phyloP scores from a whole-genome alignment of 108 stramenopile species.

The Stephanodiscus minutulus region DNA sequence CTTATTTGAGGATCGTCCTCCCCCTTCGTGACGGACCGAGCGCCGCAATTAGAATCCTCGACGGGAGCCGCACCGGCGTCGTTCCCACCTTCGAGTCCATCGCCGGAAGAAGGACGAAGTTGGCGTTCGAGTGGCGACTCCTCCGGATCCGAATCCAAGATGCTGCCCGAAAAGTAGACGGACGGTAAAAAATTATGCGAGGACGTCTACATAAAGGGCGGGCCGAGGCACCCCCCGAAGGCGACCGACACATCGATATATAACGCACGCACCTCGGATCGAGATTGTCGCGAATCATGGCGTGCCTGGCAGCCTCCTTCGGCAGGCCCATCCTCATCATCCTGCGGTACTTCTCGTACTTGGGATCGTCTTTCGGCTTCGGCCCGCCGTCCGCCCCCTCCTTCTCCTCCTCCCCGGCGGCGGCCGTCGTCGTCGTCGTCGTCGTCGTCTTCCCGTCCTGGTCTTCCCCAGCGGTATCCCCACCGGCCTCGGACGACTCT shows the following conservation, averaged over 20 bases:
- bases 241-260: not conserved
- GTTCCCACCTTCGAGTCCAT: not conserved
- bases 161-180: constrained; percentile 19
- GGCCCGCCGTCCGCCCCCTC: not conserved
- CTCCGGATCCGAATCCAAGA: constrained; percentile 63
- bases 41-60: not conserved
- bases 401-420: not conserved
- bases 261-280: constrained; percentile 51
- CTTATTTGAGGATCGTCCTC: constrained; percentile 45
- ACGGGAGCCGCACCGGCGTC: not conserved
- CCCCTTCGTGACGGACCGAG: not conserved
- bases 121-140: constrained; percentile 50
- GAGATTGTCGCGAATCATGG: constrained; percentile 71
- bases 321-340: constrained; percentile 88
- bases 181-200: too few species aligned
- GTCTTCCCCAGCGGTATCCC: not conserved
- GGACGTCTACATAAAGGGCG: too few species aligned
- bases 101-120: not conserved
- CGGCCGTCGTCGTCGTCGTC: not conserved
- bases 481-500: too few species aligned
- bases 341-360: constrained; percentile 69
- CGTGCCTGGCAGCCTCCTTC: constrained; percentile 75
- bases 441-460: not conserved
- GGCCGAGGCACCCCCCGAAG: not conserved
- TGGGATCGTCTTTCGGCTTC: constrained; percentile 71